Percentiles rank a stretch among this genome's conserved stretches.
phyloP scores from a whole-genome alignment of 1,139 yeast species.

The Pichia cactophila region DNA sequence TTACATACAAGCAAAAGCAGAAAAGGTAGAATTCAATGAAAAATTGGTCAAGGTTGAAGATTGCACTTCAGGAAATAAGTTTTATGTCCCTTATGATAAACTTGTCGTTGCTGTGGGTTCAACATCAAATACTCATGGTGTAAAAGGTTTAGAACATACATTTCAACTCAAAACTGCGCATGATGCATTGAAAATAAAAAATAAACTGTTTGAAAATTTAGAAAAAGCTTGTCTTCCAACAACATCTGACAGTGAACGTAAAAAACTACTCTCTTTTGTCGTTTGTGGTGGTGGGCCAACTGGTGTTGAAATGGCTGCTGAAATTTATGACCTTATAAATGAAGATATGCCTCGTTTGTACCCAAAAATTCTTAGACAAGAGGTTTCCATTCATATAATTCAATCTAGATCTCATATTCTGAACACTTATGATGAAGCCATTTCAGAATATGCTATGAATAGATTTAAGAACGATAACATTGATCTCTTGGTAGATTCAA shows the following conservation, averaged over 20 bases:
- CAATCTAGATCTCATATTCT: slow-evolving; percentile 58
- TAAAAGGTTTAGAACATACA: slow-evolving; percentile 52
- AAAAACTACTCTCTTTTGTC: slow-evolving; percentile 50
- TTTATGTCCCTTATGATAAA: slow-evolving; percentile 59
- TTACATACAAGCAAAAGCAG: slow-evolving; percentile 49
- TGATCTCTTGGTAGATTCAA: slow-evolving; percentile 51
- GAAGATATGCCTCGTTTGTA: slow-evolving; percentile 49
- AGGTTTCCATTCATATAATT: slow-evolving; percentile 54
- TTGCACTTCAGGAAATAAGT: slow-evolving; percentile 34
- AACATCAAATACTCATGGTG: slow-evolving; percentile 58
- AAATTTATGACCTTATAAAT: slow-evolving; percentile 50
- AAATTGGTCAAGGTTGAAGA: slow-evolving; percentile 42
- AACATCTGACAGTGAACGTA: slow-evolving; percentile 51
- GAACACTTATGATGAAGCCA: slow-evolving; percentile 55
- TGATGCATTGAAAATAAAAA: slow-evolving; percentile 51
- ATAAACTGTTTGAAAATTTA: slow-evolving; percentile 43
- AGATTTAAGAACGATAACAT: slow-evolving; percentile 52
- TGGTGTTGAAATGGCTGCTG: slow-evolving; percentile 64
- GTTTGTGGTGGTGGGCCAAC: slow-evolving; percentile 71
- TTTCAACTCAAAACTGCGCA: slow-evolving; percentile 55
- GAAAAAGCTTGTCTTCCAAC: slow-evolving; percentile 58
- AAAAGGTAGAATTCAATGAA: slow-evolving; percentile 43
- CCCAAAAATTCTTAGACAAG: slow-evolving; percentile 51
- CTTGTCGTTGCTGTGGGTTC: slow-evolving; percentile 60
- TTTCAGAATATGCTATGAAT: slow-evolving; percentile 53